Evolutionary conservation across 139 green algal species (phyloP).

Genomic region (Nannochloris sp.): DNA sequence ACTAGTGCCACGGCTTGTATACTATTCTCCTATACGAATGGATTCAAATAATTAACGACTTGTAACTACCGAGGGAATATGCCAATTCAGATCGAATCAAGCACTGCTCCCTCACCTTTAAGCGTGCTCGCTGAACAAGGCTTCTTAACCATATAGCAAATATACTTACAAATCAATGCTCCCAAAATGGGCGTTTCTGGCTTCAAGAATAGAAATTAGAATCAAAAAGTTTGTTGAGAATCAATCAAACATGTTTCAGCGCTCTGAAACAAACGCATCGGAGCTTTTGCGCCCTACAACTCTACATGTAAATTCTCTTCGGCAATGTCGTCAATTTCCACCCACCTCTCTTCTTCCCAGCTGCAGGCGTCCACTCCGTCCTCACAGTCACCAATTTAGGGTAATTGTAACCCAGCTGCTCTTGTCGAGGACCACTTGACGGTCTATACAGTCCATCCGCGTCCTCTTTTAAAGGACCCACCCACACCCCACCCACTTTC

Average conservation of each 20-base stretch:
- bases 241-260: too few relatives aligned
- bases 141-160: background rate
- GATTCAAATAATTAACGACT: too few relatives aligned
- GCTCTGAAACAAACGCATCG: too few relatives aligned
- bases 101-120: too few relatives aligned
- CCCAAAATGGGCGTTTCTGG: too few relatives aligned
- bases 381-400: slow-evolving; percentile 23
- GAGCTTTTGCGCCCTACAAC: background rate
- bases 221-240: too few relatives aligned
- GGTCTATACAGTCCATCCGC: slow-evolving; percentile 18
- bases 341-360: background rate
- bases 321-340: slow-evolving; percentile 21
- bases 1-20: too few relatives aligned
- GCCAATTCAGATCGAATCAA: too few relatives aligned
- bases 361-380: slow-evolving; percentile 10
- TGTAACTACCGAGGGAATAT: too few relatives aligned
- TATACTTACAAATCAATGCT: background rate
- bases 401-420: slow-evolving; percentile 18
- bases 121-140: too few relatives aligned
- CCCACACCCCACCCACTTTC: slow-evolving; percentile 17
- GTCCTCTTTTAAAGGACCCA: slow-evolving; percentile 18
- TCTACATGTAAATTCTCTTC: slow-evolving; percentile 28
- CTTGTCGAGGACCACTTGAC: background rate
- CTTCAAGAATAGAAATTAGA: too few relatives aligned
- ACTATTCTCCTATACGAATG: too few relatives aligned